These are phyloP conservation scores for Albatrellus ellisii DNA, from an alignment of 768 basidiomycete species.

Conservation along the genomic window DNA sequence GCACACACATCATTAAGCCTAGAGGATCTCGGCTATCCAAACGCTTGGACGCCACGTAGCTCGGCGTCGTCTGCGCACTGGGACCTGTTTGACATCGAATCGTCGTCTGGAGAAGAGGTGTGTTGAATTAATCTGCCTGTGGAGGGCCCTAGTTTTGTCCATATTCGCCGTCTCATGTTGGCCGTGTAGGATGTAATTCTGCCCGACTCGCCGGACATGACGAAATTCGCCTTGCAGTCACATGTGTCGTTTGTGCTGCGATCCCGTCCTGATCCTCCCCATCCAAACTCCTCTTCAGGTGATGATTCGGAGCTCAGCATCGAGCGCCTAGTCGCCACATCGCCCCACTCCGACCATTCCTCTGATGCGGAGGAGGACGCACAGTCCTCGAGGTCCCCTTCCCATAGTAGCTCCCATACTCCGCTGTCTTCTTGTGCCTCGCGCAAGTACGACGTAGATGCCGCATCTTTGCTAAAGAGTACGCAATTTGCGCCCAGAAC, in stretches of 20 bases:
- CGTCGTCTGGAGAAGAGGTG: slow-evolving; percentile 5
- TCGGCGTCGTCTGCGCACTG: background rate
- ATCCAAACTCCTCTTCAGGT: background rate
- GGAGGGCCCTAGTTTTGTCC: slow-evolving; percentile 2
- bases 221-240: slow-evolving; percentile 11
- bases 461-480: slow-evolving; percentile 9
- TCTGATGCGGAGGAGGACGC: background rate
- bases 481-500: slow-evolving; percentile 4
- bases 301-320: background rate
- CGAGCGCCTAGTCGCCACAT: background rate
- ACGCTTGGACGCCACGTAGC: background rate
- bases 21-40: background rate
- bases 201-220: slow-evolving; percentile 9
- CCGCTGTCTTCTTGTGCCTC: background rate
- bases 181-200: slow-evolving; percentile 11
- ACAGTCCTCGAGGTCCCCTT: background rate
- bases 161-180: slow-evolving; percentile 4
- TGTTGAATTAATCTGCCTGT: slow-evolving; percentile 3
- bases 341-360: background rate
- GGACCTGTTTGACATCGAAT: slow-evolving; percentile 1
- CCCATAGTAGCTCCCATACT: background rate
- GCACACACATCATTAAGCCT: background rate
- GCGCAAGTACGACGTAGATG: background rate
- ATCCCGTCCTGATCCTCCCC: background rate
- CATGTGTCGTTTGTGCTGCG: slow-evolving; percentile 6